phyloP scores from a whole-genome alignment of 176 grass and related monocot genomes.

The Typha latifolia region DNA sequence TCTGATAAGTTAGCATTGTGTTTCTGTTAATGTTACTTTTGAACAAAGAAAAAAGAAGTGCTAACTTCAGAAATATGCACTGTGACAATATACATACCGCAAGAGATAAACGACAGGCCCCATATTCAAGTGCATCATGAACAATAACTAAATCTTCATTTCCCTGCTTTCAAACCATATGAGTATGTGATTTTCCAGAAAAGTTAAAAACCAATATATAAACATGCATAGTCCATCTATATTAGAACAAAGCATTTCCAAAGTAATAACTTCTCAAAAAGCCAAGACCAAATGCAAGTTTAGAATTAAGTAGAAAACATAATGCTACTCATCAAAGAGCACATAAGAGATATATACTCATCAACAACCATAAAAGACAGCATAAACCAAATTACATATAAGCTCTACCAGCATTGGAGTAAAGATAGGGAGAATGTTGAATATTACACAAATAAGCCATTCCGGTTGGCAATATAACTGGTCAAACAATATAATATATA shows the following conservation, averaged over 20 bases:
- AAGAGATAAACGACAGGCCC: constrained; percentile 71
- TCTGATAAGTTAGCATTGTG: constrained; percentile 36
- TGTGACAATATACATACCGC: constrained; percentile 50
- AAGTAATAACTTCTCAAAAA: background rate
- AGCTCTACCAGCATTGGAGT: too few relatives aligned
- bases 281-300: background rate
- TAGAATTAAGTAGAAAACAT: too few relatives aligned
- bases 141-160: constrained; percentile 76
- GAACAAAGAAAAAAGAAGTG: constrained; percentile 6
- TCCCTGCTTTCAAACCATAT: constrained; percentile 36
- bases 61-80: constrained; percentile 8
- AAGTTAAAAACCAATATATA: constrained; percentile 1
- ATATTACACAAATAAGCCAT: too few relatives aligned
- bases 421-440: too few relatives aligned
- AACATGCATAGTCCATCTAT: background rate
- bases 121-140: constrained; percentile 85
- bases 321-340: too few relatives aligned
- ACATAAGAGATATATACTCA: too few relatives aligned
- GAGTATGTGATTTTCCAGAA: constrained; percentile 8
- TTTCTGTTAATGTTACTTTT: constrained; percentile 19
- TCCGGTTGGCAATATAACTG: too few relatives aligned
- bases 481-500: too few relatives aligned
- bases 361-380: too few relatives aligned
- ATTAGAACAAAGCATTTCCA: background rate
- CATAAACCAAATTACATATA: too few relatives aligned